Evolutionary conservation across 2,329 filamentous ascomycete species (phyloP), one percentile per base, ranked within the genome.

Genomic region (Pestalotiopsis fici): DNA sequence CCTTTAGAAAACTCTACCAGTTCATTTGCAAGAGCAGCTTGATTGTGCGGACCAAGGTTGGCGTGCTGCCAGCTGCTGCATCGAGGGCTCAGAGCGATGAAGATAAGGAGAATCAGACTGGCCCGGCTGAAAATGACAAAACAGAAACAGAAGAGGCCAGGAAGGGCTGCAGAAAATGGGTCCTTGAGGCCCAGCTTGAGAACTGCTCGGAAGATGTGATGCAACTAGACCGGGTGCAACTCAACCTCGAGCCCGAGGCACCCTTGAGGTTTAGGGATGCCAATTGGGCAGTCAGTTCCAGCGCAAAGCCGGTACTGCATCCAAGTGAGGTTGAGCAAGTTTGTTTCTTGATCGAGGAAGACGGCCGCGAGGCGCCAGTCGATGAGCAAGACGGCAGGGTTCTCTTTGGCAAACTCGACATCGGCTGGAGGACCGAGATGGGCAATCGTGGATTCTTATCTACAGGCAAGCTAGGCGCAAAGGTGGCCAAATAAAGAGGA

Each of bases 1-100:
- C 94, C 11, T 98, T 98, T 77, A 86, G 95, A 71, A 98, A 98
- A 82, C 83, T 99, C 68, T 99, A 98, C 79, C 96, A 98, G 79
- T 99, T 99, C 77, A 91, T 97, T 66, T 96, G 95, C 76, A 95
- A 97, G 82, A 90, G 93, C 50, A 92, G 94, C 68, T 83, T 99
- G 72, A 93, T 95, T 70, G 95, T 99, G 68, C 86, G 95, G 70
- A 98, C 95, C 0, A 99, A 98, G 78, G 88, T 94, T 3, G 93
- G 92, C 3, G 86, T 90, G 64, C 76, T 93, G 66, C 76, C 85
- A 55, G 78, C 82, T 2, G 73, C 81, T 12, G 43, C 81, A 78
- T 63, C 71, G 25, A 23, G 25, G 28, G 60, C 25, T 62, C 27
- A 59, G 25, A 50, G 57, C 27, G 37, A 64, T 9, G 61, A 39